phyloP scores from a whole-genome alignment of 169 alveolate genomes.

The Cryptosporidium felis region DNA sequence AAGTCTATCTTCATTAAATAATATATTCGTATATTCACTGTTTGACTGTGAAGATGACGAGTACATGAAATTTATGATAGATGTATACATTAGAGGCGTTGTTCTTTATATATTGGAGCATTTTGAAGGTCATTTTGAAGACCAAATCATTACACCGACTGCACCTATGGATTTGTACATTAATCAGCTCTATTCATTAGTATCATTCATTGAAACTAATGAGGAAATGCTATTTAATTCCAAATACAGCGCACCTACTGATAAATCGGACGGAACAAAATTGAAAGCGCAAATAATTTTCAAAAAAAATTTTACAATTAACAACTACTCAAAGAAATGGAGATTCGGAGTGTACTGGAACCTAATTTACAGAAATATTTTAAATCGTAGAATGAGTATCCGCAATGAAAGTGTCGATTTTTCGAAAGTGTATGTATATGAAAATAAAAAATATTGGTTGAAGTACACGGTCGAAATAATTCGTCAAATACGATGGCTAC shows the following conservation, averaged over 20 bases:
- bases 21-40: slow-evolving; percentile 8
- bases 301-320: slow-evolving; percentile 9
- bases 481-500: slow-evolving; percentile 67
- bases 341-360: slow-evolving; percentile 68
- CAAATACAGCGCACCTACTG: not conserved
- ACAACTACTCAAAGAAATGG: slow-evolving; percentile 56
- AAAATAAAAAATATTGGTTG: slow-evolving; percentile 42
- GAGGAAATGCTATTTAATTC: slow-evolving; percentile 3
- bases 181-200: slow-evolving; percentile 31
- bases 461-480: slow-evolving; percentile 56
- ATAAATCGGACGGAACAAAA: not conserved
- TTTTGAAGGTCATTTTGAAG: not conserved
- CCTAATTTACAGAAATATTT: slow-evolving; percentile 50
- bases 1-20: not conserved
- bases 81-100: slow-evolving; percentile 1
- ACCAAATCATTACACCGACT: slow-evolving; percentile 25
- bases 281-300: slow-evolving; percentile 11
- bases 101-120: slow-evolving; percentile 15
- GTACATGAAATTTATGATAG: slow-evolving; percentile 15
- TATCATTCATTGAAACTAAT: slow-evolving; percentile 8
- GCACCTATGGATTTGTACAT: slow-evolving; percentile 66
- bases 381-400: slow-evolving; percentile 44
- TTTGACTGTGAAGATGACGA: not conserved
- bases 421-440: slow-evolving; percentile 56
- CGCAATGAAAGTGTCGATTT: slow-evolving; percentile 55